These are phyloP conservation scores for Penicillium bialowiezense DNA, from an alignment of 495 filamentous ascomycete species.

Conservation along the genomic window DNA sequence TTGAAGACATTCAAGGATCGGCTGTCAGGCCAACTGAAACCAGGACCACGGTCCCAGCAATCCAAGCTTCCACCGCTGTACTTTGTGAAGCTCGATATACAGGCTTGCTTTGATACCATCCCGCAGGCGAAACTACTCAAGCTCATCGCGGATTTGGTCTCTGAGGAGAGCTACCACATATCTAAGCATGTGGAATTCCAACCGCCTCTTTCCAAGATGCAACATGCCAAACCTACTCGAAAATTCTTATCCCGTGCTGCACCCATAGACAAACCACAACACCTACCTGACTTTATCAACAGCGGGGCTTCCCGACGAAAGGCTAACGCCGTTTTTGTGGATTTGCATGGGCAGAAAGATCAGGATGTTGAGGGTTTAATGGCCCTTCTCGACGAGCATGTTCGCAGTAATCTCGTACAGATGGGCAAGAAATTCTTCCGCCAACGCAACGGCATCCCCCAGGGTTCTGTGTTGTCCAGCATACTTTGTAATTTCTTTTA, in stretches of 20 bases:
- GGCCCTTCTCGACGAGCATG: conserved; percentile 68
- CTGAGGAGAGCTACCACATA: conserved; percentile 66
- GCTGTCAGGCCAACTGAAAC: conserved; percentile 10
- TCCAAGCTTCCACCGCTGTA: conserved; percentile 46
- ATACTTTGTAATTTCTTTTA: conserved; percentile 94
- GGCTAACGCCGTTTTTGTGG: conserved; percentile 73
- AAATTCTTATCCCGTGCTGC: conserved; percentile 63
- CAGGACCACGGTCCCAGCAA: neutral
- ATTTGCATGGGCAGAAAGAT: conserved; percentile 50
- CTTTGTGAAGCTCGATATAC: conserved; percentile 90
- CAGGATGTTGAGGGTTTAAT: conserved; percentile 61
- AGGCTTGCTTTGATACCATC: conserved; percentile 93
- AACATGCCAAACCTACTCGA: conserved; percentile 48
- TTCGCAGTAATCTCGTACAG: conserved; percentile 78
- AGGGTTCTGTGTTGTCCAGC: conserved; percentile 84
- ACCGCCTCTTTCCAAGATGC: conserved; percentile 19
- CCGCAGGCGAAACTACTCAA: conserved; percentile 72
- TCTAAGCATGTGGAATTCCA: conserved; percentile 70
- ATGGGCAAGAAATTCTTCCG: conserved; percentile 88
- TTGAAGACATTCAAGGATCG: conserved; percentile 64
- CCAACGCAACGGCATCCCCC: conserved; percentile 86
- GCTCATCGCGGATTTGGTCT: conserved; percentile 62
- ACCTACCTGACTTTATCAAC: conserved; percentile 55
- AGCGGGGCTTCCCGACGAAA: conserved; percentile 32
- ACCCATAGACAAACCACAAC: conserved; percentile 44